Conservation (phyloP, 2,329 filamentous ascomycete genomes). For the Pseudogymnoascus sp. region DNA sequence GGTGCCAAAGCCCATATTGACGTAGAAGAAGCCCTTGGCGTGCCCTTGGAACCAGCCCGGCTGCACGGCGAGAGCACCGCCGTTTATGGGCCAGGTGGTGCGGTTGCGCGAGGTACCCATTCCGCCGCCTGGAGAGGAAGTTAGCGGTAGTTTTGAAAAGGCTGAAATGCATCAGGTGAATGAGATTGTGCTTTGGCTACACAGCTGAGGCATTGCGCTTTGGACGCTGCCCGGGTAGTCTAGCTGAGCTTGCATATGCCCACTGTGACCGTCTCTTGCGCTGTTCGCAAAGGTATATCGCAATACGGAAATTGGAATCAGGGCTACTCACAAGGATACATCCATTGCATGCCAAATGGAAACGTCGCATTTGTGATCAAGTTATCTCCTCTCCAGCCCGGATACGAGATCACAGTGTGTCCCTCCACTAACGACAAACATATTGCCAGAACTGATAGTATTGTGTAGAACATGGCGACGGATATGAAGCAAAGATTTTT, state of each 20-base stretch:
- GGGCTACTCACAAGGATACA: constrained; percentile 31
- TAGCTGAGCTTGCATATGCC: background rate
- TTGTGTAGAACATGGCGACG: background rate
- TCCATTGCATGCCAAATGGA: constrained; percentile 33
- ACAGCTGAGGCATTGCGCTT: background rate
- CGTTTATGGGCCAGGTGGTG: constrained; percentile 82
- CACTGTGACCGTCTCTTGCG: background rate
- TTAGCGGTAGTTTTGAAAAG: constrained; percentile 11
- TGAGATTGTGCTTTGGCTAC: background rate
- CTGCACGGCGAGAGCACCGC: constrained; percentile 83
- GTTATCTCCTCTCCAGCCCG: constrained; percentile 35
- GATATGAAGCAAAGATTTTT: background rate
- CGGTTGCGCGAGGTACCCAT: constrained; percentile 71
- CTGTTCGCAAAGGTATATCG: background rate
- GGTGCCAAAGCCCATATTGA: constrained; percentile 83
- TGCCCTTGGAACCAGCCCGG: constrained; percentile 97
- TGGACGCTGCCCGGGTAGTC: background rate
- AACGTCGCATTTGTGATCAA: constrained; percentile 31
- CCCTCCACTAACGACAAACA: constrained; percentile 32
- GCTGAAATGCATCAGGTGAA: background rate
- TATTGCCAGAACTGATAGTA: background rate
- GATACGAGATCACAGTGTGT: constrained; percentile 33
- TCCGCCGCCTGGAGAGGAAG: constrained; percentile 62
- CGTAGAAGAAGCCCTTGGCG: constrained; percentile 70
- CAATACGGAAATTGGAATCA: background rate